phyloP scores from a whole-genome alignment of 495 filamentous ascomycete genomes.

The Copromyces sp. region DNA sequence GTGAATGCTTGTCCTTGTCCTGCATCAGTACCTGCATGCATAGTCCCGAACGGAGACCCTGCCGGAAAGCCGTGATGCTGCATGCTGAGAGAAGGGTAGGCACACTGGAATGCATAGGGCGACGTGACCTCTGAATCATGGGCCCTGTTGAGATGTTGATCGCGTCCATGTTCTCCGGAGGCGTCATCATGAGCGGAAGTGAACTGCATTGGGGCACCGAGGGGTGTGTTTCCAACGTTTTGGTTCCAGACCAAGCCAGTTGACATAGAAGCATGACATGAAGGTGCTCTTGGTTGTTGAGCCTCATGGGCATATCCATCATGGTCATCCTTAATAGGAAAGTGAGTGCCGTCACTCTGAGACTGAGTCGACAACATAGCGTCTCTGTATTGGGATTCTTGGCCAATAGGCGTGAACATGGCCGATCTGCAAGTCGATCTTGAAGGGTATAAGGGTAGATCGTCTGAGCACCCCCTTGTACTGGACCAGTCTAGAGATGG shows the following conservation, averaged over 20 bases:
- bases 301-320: not conserved
- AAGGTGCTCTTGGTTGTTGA: not conserved
- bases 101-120: not conserved
- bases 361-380: not conserved
- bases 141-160: not conserved
- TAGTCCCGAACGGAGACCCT: not conserved
- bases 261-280: not conserved
- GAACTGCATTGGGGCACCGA: too few relatives aligned
- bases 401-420: too few relatives aligned
- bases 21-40: not conserved
- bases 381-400: too few relatives aligned
- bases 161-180: not conserved
- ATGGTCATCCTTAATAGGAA: not conserved
- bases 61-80: not conserved
- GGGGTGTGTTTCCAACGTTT: not conserved
- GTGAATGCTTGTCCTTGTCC: not conserved
- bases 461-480: not conserved
- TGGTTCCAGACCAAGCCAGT: not conserved
- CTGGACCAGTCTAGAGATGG: not conserved
- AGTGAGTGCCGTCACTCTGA: not conserved
- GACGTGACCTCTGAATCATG: not conserved
- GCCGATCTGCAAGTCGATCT: too few relatives aligned
- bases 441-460: too few relatives aligned
- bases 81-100: not conserved
- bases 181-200: not conserved